Percentiles rank a stretch among this genome's conserved stretches.
phyloP scores from a whole-genome alignment of 2,329 filamentous ascomycete genomes.

The Ophiostoma novo-ulmi region DNA sequence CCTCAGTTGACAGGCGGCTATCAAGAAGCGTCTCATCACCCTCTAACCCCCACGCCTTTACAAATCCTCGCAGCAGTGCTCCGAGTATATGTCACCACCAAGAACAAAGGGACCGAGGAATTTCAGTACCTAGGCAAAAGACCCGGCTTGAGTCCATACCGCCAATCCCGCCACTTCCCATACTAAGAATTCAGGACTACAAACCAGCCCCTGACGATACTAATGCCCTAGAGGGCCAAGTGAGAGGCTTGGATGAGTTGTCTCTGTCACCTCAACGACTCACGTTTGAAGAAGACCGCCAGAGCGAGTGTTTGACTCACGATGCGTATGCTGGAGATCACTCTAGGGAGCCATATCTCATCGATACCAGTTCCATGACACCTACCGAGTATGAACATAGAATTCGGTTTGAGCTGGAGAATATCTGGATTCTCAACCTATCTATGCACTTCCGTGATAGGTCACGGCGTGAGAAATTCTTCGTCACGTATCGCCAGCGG shows the following conservation, averaged over 20 bases:
- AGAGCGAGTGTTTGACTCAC: background rate
- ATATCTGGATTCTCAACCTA: conserved; percentile 89
- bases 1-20: conserved; percentile 54
- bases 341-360: conserved; percentile 26
- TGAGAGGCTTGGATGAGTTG: background rate
- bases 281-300: conserved; percentile 7
- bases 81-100: conserved; percentile 37
- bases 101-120: conserved; percentile 14
- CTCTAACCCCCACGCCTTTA: conserved; percentile 34
- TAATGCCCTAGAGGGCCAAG: background rate
- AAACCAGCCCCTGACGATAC: background rate
- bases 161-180: conserved; percentile 21
- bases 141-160: conserved; percentile 18
- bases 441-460: conserved; percentile 97
- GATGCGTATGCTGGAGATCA: background rate
- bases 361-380: conserved; percentile 46
- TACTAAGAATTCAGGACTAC: background rate
- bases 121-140: conserved; percentile 16
- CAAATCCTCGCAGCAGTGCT: conserved; percentile 45
- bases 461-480: conserved; percentile 93
- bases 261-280: background rate
- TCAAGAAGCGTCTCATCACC: conserved; percentile 34
- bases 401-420: conserved; percentile 77
- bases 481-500: conserved; percentile 84
- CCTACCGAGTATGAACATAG: conserved; percentile 55